A percentile compares a stretch with the other conserved stretches of the same genome.
These are phyloP conservation scores for Canavalia gladiata DNA, from an alignment of 306 rosid genomes.

Conservation along the genomic window DNA sequence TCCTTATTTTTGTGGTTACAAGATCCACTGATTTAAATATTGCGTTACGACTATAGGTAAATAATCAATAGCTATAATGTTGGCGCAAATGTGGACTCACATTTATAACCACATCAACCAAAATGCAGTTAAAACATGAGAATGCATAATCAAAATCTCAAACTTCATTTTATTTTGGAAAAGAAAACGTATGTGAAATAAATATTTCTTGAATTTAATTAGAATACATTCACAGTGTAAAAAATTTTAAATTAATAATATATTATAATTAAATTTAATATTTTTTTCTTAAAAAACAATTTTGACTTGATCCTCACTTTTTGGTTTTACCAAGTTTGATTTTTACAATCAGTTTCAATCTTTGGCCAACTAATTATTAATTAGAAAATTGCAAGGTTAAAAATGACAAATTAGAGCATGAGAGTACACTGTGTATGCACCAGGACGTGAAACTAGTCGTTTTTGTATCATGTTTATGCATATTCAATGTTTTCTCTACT, in stretches of 20 bases:
- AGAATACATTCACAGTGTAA: too few relatives aligned
- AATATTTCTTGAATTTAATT: too few relatives aligned
- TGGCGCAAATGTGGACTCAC: neutral
- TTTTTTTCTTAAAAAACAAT: neutral
- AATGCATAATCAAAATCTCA: constrained; percentile 16
- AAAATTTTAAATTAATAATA: too few relatives aligned
- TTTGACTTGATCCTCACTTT: neutral
- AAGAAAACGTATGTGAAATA: too few relatives aligned
- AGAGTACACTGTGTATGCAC: neutral
- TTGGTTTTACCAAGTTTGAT: neutral
- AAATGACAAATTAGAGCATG: neutral
- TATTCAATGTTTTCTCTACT: neutral
- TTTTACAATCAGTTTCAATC: constrained; percentile 5
- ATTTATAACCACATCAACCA: constrained; percentile 9
- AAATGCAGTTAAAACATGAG: neutral
- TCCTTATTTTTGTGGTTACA: neutral
- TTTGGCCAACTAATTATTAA: neutral
- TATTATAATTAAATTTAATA: too few relatives aligned
- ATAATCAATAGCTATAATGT: neutral
- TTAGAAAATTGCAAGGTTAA: neutral
- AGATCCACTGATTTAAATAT: constrained; percentile 45
- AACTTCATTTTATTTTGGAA: neutral
- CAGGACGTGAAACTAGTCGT: neutral
- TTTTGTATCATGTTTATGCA: constrained; percentile 1
- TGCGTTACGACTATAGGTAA: constrained; percentile 19